phyloP scores from a whole-genome alignment of 1,284 basidiomycete species.

The Fomitopsis schrenkii region DNA sequence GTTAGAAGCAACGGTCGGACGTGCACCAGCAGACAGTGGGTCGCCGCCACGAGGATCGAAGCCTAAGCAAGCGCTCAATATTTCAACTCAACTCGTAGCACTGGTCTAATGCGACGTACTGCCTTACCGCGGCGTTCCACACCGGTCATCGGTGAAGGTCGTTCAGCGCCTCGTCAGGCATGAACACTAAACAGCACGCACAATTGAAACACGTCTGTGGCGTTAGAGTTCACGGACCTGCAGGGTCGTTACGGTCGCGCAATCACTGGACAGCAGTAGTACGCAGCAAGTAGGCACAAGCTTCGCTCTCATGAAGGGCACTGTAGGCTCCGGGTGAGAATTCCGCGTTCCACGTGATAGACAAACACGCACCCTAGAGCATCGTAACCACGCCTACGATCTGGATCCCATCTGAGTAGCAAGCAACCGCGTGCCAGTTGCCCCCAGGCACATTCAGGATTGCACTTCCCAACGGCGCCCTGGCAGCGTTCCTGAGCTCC shows the following conservation, averaged over 20 bases:
- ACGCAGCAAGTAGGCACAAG: neutral
- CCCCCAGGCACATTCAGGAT: slow-evolving; percentile 16
- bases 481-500: slow-evolving; percentile 15
- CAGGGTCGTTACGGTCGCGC: neutral
- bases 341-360: neutral
- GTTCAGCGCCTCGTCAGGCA: neutral
- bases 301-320: neutral
- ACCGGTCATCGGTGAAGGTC: neutral
- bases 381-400: slow-evolving; percentile 17
- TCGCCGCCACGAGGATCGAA: no score
- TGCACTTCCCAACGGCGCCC: slow-evolving; percentile 21
- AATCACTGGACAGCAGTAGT: neutral
- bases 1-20: no score
- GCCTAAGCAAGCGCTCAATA: neutral
- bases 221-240: neutral
- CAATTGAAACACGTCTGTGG: neutral
- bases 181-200: neutral
- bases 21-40: no score
- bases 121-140: neutral
- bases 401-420: slow-evolving; percentile 20
- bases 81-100: neutral
- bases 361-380: slow-evolving; percentile 18
- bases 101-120: neutral
- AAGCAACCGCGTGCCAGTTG: slow-evolving; percentile 21
- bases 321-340: neutral